Evolutionary conservation across 495 filamentous ascomycete genomes (phyloP).

Genomic region (Annulohypoxylon stygium): DNA sequence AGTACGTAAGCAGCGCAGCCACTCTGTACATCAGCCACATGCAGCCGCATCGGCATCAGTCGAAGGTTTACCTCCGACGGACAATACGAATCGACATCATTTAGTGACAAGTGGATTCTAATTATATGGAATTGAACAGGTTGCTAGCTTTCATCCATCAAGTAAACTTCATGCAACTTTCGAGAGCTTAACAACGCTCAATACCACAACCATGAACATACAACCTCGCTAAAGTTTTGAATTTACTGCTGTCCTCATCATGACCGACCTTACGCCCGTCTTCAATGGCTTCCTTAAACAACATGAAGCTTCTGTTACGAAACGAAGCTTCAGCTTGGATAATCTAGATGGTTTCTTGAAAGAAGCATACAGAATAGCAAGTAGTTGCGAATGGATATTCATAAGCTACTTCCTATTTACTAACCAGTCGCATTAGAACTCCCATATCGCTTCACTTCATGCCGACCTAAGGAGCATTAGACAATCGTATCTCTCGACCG

Average conservation of each 20-base stretch:
- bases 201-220: slow-evolving; percentile 24
- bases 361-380: slow-evolving; percentile 93
- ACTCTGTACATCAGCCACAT: slow-evolving; percentile 27
- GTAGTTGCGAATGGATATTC: slow-evolving; percentile 41
- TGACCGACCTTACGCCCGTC: slow-evolving; percentile 78
- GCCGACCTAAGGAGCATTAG: slow-evolving; percentile 84
- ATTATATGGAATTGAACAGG: slow-evolving; percentile 42
- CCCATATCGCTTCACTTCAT: slow-evolving; percentile 82
- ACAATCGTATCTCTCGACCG: slow-evolving; percentile 89
- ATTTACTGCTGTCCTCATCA: slow-evolving; percentile 43
- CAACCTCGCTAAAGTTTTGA: background rate
- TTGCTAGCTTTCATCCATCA: slow-evolving; percentile 32
- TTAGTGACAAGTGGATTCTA: slow-evolving; percentile 18
- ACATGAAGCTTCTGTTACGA: slow-evolving; percentile 64
- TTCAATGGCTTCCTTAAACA: slow-evolving; percentile 76
- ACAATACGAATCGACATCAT: slow-evolving; percentile 27
- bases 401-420: slow-evolving; percentile 21
- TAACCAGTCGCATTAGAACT: slow-evolving; percentile 71
- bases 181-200: slow-evolving; percentile 9
- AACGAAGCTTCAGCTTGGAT: slow-evolving; percentile 59
- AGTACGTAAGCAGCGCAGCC: background rate
- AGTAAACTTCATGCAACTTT: background rate
- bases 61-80: slow-evolving; percentile 20
- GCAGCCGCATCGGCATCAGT: slow-evolving; percentile 28
- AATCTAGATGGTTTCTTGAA: slow-evolving; percentile 89